Base-by-base conservation (phyloP, 768 basidiomycete genomes). In the Leucogyrophana mollusca region DNA sequence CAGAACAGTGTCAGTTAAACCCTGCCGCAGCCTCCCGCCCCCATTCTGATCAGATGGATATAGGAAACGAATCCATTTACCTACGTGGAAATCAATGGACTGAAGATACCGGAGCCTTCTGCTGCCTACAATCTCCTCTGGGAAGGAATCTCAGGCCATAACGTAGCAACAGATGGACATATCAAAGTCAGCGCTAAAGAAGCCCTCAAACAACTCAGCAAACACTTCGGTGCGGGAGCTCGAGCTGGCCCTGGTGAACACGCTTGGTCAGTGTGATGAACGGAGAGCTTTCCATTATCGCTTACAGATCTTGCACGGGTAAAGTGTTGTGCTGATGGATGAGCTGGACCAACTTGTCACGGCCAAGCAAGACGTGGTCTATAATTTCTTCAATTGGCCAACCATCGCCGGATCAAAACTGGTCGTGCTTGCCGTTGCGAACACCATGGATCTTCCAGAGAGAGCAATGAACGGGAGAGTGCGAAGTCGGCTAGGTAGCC, bases 331-430 rank as follows among this genome's bases (percentile, higher is more conserved):
- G 4, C 73, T 99, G 13, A 98, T 99, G 91, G 95, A 99, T 63
- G 96, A 99, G 67, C 77, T 99, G 4, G 96, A 99, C 67, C 96
- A 98, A 64, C 77, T 99, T 22, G 83, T 98, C 56, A 98, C 95
- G 1, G 74, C 87, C 14, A 96, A 96, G 62, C 95, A 99, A 64
- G 95, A 99, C 48, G 95, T 99, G 9, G 89, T 99, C 17, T 99
- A 99, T 69, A 97, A 97, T 60, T 98, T 99, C 69, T 98, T 98
- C 77, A 98, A 99, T 62, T 99, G 96, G 95, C 96, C 96, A 2
- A 95, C 94, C 3, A 73, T 96, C 41, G 76, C 79, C 0, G 84
- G 83, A 16, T 94, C 92, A 47, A 90, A 89, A 63, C 78, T 99
- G 4, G 84, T 97, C 42, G 96, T 99, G 2, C 80, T 99, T 41